These are phyloP conservation scores for Rhizopogon vinicolor DNA, from an alignment of 768 basidiomycete genomes.

Conservation along the genomic window DNA sequence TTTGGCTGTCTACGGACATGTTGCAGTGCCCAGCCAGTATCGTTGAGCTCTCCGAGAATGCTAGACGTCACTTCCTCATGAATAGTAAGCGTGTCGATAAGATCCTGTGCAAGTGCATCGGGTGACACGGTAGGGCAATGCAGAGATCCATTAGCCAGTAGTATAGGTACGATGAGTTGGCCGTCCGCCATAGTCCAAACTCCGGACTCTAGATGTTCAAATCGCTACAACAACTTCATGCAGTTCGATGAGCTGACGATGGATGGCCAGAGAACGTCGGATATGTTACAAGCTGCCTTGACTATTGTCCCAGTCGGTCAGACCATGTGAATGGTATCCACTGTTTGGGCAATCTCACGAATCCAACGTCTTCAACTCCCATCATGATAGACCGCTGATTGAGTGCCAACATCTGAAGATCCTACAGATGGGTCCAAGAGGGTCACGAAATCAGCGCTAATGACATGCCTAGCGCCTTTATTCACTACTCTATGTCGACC, in stretches of 20 bases:
- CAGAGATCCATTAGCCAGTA: constrained; percentile 53
- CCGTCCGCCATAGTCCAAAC: constrained; percentile 35
- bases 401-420: too few species aligned
- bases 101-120: constrained; percentile 54
- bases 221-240: background rate
- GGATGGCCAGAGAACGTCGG: background rate
- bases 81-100: constrained; percentile 46
- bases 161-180: constrained; percentile 50
- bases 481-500: too few species aligned
- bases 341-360: too few species aligned
- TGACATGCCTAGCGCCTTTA: too few species aligned
- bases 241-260: background rate
- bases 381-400: too few species aligned
- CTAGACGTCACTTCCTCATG: constrained; percentile 48
- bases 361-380: too few species aligned
- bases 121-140: constrained; percentile 56
- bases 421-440: too few species aligned
- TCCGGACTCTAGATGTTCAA: background rate
- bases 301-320: background rate
- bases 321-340: background rate
- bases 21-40: constrained; percentile 68
- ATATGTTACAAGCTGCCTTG: background rate
- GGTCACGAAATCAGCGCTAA: too few species aligned
- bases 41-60: constrained; percentile 51
- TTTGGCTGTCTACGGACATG: constrained; percentile 50